These are phyloP conservation scores for Trifolium pratense DNA, from an alignment of 306 rosid species.

Conservation along the genomic window DNA sequence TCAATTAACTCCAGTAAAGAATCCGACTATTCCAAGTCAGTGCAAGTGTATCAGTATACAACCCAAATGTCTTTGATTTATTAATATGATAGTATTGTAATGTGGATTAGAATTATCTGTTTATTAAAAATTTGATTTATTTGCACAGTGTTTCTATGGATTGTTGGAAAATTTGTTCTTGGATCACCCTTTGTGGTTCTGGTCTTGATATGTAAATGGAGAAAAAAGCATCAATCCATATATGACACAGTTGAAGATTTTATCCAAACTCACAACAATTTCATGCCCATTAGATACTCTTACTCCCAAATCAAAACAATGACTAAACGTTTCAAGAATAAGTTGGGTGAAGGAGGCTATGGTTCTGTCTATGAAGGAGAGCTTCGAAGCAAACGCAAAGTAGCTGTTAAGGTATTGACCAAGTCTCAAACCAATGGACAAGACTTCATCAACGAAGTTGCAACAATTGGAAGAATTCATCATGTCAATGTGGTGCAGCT, in stretches of 20 bases:
- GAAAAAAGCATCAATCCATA: background rate
- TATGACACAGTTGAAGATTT: conserved; percentile 22
- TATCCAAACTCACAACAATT: background rate
- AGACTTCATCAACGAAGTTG: conserved; percentile 38
- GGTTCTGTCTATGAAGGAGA: conserved; percentile 24
- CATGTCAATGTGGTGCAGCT: conserved; percentile 38
- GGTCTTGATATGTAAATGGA: conserved; percentile 21
- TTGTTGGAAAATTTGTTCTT: background rate
- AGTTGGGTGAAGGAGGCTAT: conserved; percentile 37
- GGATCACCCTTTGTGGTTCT: conserved; percentile 11
- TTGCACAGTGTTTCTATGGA: background rate
- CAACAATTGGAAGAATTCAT: conserved; percentile 26
- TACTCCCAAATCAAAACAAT: conserved; percentile 30
- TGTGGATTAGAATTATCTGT: background rate
- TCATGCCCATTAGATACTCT: conserved; percentile 28
- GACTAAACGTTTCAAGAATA: conserved; percentile 21
- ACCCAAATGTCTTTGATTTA: no score
- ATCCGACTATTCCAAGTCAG: no score
- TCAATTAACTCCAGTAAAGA: no score
- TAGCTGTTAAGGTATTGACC: conserved; percentile 34
- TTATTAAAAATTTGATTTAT: background rate
- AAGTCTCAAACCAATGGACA: conserved; percentile 35
- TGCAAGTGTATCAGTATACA: no score
- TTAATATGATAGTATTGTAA: background rate
- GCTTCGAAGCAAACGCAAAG: conserved; percentile 26